Evolutionary conservation across 106 monocot genomes (phyloP), one percentile per base, ranked within the genome.

Genomic region (Acorus calamus): DNA sequence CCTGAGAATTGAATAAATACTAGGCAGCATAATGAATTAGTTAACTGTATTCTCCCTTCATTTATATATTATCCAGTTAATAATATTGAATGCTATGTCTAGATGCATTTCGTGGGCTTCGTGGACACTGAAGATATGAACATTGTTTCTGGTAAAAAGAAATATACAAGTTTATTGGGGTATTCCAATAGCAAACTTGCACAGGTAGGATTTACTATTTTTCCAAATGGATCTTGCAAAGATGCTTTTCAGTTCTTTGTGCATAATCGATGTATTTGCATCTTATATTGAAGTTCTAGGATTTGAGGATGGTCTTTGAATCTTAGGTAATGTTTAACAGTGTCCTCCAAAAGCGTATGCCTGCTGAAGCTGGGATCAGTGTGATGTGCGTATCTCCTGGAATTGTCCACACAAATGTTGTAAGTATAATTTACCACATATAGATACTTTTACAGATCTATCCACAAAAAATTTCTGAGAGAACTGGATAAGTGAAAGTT

Each of bases 391-490:
- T 74, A 62, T 79, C 81, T 75, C 96, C 96, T 42, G 96, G 96
- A 68, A 98, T 98, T 66, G 96, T 92, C 28, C 70, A 80, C 67
- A 98, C 96, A 28, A 92, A 98, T 67, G 96, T 98, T 74, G 96
- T 98, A 67, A 92, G 96, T 87, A 42, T 28, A 28, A 28, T 28
- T 28, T 28, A 28, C 28, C 28, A 28, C 28, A 28, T 1, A 28
- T 28, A 28, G 28, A 28, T 28, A 28, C 28, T 28, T 28, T 28
- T 28, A 1, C 28, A 28, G 28, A 28, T 28, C 28, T 0, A 28
- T 28, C 28, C 28, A 28, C 28, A 28, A 28, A 28, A 28, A 28
- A 28, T 0, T 28, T 28, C 28, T 28, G 28, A 28, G 28, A 28
- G 28, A 28, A 28, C 28, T 28, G 28, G 28, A 28, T 28, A 28